Conservation (phyloP, 75 land plant species). For the Pinus tabuliformis region DNA sequence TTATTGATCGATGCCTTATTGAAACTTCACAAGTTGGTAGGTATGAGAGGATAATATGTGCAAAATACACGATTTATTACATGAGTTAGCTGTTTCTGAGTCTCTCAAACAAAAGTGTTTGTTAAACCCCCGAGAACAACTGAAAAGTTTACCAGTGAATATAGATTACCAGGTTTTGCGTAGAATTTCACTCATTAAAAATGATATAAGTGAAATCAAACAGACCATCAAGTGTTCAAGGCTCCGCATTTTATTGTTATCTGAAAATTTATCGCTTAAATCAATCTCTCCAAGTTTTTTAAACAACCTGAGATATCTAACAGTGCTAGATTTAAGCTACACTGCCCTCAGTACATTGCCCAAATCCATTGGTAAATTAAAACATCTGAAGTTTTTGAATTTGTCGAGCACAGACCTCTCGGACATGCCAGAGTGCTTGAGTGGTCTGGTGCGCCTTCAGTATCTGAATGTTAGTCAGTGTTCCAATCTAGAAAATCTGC, state of each 20-base stretch:
- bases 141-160: too few relatives aligned
- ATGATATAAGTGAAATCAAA: too few relatives aligned
- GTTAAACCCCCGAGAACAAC: too few relatives aligned
- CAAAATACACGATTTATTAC: too few relatives aligned
- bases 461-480: background rate
- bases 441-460: background rate
- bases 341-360: background rate
- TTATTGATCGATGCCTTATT: background rate
- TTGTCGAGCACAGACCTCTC: background rate
- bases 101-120: too few relatives aligned
- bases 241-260: background rate
- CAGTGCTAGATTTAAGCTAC: background rate
- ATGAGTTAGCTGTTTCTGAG: background rate
- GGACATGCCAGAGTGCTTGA: background rate
- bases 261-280: background rate
- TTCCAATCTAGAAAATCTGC: background rate
- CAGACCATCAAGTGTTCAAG: background rate
- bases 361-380: background rate
- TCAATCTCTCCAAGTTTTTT: background rate
- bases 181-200: too few relatives aligned
- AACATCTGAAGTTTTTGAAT: background rate
- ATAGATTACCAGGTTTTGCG: too few relatives aligned
- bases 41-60: background rate
- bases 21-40: background rate
- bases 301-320: background rate